Conservation (phyloP, 164 flowering plant species). For the Vitis rupestris region DNA sequence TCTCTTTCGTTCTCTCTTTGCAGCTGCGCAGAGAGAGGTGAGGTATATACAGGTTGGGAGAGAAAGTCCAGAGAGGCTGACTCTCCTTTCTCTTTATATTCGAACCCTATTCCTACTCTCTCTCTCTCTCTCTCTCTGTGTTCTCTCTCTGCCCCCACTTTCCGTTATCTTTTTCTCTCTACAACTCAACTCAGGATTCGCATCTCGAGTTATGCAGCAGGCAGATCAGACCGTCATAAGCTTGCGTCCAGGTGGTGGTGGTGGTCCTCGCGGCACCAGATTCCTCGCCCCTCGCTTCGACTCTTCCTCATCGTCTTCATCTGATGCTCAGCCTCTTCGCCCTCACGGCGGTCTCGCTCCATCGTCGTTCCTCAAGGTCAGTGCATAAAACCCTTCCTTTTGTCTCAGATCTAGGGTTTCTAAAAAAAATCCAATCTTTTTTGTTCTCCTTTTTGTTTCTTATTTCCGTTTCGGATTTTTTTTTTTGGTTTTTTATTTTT, state of each 20-base stretch:
- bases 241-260: slow-evolving; percentile 17
- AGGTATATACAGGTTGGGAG: background rate
- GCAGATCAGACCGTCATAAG: slow-evolving; percentile 15
- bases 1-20: background rate
- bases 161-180: background rate
- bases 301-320: slow-evolving; percentile 7
- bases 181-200: background rate
- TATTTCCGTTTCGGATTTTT: too few relatives aligned
- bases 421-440: background rate
- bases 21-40: background rate
- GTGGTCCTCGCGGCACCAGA: slow-evolving; percentile 10
- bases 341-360: slow-evolving; percentile 6
- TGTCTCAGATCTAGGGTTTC: slow-evolving; percentile 2
- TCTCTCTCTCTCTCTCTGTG: background rate
- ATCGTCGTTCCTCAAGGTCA: slow-evolving; percentile 4
- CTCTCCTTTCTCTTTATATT: background rate
- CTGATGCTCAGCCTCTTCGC: slow-evolving; percentile 3
- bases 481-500: background rate
- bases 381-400: background rate
- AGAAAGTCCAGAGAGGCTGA: background rate
- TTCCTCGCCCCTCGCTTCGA: slow-evolving; percentile 12
- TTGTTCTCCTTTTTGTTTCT: background rate
- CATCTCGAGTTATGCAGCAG: slow-evolving; percentile 1
- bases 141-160: background rate
- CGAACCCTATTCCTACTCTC: background rate